phyloP scores from a whole-genome alignment of 495 filamentous ascomycete species.

The Trichocladium antarcticum region DNA sequence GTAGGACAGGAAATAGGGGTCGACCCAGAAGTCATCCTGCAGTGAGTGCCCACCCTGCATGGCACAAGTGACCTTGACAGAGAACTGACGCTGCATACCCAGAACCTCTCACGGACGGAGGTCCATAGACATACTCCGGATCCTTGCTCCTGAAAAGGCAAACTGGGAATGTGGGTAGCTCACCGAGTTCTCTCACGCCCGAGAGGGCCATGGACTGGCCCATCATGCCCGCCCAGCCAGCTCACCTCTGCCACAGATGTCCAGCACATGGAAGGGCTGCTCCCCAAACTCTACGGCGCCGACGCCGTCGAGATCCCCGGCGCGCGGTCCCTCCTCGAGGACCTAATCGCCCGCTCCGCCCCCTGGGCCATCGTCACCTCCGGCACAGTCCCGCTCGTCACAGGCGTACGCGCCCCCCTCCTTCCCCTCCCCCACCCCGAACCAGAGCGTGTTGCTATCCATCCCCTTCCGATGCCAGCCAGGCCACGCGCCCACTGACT shows the following conservation, averaged over 20 bases:
- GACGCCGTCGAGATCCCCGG: conserved; percentile 80
- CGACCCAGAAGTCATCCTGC: conserved; percentile 66
- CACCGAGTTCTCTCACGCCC: too few species aligned
- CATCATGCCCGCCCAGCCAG: too few species aligned
- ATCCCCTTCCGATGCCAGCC: neutral
- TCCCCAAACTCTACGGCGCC: conserved; percentile 62
- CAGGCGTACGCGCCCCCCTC: conserved; percentile 34
- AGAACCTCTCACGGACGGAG: conserved; percentile 76
- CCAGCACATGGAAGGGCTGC: conserved; percentile 60
- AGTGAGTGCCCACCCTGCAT: conserved; percentile 19
- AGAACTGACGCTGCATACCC: neutral
- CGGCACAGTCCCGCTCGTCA: conserved; percentile 68
- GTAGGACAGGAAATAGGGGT: conserved; percentile 75
- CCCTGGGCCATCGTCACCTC: conserved; percentile 92
- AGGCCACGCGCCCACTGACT: neutral
- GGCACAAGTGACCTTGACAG: neutral
- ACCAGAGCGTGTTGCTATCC: neutral
- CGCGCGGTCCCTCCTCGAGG: conserved; percentile 34
- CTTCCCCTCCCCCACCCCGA: neutral
- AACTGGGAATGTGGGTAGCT: conserved; percentile 74
- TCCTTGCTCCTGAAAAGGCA: conserved; percentile 68
- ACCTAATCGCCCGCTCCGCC: conserved; percentile 36
- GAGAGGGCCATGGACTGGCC: too few species aligned
- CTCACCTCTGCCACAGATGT: conserved; percentile 48
- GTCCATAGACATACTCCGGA: conserved; percentile 64